Conservation (phyloP, 176 grass and related monocot genomes). For the Melocanna baccifera region DNA sequence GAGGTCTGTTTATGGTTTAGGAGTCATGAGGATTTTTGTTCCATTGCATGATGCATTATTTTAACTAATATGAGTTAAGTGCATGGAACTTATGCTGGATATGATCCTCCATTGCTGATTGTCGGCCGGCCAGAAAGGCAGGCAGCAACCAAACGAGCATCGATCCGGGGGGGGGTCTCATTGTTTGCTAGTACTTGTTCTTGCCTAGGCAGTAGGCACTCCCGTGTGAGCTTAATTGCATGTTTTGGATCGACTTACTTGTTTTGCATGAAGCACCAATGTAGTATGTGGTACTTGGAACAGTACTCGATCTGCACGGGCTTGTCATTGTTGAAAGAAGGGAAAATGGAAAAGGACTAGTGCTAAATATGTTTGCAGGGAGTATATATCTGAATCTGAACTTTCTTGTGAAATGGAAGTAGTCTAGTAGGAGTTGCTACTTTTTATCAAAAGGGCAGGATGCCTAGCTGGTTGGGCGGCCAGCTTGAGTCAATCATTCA, state of each 20-base stretch:
- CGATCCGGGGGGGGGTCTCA: neutral
- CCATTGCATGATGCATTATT: too few relatives aligned
- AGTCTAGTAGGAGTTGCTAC: neutral
- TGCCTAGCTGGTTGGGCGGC: neutral
- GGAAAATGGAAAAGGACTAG: too few relatives aligned
- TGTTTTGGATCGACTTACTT: neutral
- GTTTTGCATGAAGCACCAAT: slow-evolving; percentile 5
- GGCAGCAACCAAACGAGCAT: neutral
- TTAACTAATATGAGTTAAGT: too few relatives aligned
- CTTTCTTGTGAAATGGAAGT: neutral
- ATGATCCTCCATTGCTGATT: neutral
- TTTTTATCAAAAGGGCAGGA: neutral
- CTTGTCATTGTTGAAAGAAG: neutral
- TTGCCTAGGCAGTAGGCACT: neutral
- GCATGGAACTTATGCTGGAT: too few relatives aligned
- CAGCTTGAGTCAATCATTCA: neutral
- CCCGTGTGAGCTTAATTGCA: too few relatives aligned
- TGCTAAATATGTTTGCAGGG: too few relatives aligned
- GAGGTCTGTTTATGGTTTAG: too few relatives aligned
- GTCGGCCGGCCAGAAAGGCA: neutral
- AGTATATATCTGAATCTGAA: too few relatives aligned
- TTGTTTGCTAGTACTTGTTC: slow-evolving; percentile 29
- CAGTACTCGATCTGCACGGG: neutral
- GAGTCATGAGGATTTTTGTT: too few relatives aligned
- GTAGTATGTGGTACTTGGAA: neutral